Percentiles rank a stretch among this genome's conserved stretches.
phyloP scores from a whole-genome alignment of 2,329 filamentous ascomycete species.

The Aspergillus persii region DNA sequence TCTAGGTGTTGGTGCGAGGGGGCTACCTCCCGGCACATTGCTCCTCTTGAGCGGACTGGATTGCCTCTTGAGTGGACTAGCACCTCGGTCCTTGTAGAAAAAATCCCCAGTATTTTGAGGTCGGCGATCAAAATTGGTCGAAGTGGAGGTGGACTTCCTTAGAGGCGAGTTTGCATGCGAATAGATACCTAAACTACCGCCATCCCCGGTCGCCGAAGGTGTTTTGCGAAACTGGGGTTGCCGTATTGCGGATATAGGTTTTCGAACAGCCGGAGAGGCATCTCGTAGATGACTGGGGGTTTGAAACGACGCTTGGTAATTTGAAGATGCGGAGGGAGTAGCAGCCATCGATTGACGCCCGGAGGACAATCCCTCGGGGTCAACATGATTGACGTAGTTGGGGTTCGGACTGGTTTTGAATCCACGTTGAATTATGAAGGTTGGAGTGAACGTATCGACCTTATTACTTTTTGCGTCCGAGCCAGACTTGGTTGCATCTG shows the following conservation, averaged over 20 bases:
- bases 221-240: constrained; percentile 55
- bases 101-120: constrained; percentile 41
- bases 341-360: constrained; percentile 41
- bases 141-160: constrained; percentile 71
- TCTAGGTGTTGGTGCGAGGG: constrained; percentile 34
- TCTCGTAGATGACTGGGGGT: constrained; percentile 49
- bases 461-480: constrained; percentile 49
- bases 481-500: constrained; percentile 34
- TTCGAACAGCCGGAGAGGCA: constrained; percentile 44
- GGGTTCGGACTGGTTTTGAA: constrained; percentile 83
- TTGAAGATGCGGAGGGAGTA: constrained; percentile 41
- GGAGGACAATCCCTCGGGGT: constrained; percentile 58
- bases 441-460: constrained; percentile 62
- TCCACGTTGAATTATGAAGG: constrained; percentile 65
- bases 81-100: constrained; percentile 34
- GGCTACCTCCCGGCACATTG: constrained; percentile 39
- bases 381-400: constrained; percentile 70
- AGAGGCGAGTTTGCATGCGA: constrained; percentile 79
- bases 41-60: constrained; percentile 45
- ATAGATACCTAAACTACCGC: constrained; percentile 77
- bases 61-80: constrained; percentile 38
- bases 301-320: constrained; percentile 31
- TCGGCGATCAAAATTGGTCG: constrained; percentile 50
- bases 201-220: constrained; percentile 52
- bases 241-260: constrained; percentile 47